Conservation (phyloP, 1,139 yeast species). For the Geotrichum restrictum region DNA sequence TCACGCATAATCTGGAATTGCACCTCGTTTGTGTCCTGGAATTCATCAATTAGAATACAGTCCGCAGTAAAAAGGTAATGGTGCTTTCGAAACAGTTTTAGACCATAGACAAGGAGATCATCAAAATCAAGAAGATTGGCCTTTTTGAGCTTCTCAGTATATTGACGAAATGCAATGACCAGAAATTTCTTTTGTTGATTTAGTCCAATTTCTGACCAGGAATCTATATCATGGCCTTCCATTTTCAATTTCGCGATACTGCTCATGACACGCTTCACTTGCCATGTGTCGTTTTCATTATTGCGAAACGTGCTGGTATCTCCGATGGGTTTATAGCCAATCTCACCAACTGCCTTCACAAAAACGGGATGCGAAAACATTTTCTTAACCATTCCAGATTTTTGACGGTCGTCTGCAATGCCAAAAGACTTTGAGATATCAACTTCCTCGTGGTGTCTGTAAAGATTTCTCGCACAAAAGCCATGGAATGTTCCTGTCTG, state of each 20-base stretch:
- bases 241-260: constrained; percentile 7
- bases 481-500: constrained; percentile 86
- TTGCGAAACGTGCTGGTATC: neutral
- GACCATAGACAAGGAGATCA: constrained; percentile 63
- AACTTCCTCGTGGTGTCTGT: constrained; percentile 54
- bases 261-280: neutral
- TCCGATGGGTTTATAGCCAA: constrained; percentile 1
- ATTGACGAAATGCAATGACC: constrained; percentile 5
- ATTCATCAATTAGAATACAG: constrained; percentile 83
- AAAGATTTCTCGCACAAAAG: constrained; percentile 55
- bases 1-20: constrained; percentile 66
- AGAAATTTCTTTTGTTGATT: neutral
- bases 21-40: constrained; percentile 81
- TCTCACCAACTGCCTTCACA: neutral
- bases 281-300: neutral
- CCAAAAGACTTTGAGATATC: constrained; percentile 41
- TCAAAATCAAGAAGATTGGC: constrained; percentile 42
- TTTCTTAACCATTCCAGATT: constrained; percentile 45
- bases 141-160: constrained; percentile 4
- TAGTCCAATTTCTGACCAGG: constrained; percentile 9
- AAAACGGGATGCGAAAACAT: neutral
- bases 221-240: constrained; percentile 6
- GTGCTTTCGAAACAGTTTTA: constrained; percentile 45
- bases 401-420: constrained; percentile 67
- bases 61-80: constrained; percentile 47